phyloP scores from a whole-genome alignment of 306 rosid genomes.

The Biancaea sappan region DNA sequence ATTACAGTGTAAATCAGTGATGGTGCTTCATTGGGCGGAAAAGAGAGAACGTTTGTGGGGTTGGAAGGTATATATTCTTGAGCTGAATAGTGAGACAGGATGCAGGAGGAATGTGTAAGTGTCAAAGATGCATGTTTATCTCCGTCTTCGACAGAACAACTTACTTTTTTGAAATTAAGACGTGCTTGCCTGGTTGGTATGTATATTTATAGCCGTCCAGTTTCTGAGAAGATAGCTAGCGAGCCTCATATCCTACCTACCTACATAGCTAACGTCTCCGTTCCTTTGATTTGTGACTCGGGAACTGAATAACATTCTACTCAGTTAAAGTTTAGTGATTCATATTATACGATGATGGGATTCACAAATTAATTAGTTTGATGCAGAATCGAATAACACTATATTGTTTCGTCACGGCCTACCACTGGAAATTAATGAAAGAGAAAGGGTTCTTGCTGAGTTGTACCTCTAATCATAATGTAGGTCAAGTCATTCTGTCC shows the following conservation, averaged over 20 bases:
- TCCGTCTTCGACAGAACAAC: background rate
- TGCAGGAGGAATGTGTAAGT: background rate
- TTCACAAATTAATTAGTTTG: too few species aligned
- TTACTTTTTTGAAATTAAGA: constrained; percentile 21
- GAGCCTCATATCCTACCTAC: background rate
- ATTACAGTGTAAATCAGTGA: too few species aligned
- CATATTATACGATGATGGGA: too few species aligned
- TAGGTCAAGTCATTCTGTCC: background rate
- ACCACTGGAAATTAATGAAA: too few species aligned
- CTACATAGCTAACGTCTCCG: background rate
- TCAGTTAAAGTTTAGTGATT: too few species aligned
- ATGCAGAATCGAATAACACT: too few species aligned
- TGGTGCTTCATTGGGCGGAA: background rate
- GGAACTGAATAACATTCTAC: background rate
- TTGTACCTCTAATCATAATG: background rate
- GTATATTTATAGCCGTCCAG: background rate
- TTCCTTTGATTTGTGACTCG: background rate
- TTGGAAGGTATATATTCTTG: background rate
- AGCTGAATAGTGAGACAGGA: background rate
- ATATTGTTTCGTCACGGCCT: too few species aligned
- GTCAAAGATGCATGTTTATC: background rate
- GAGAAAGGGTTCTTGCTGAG: background rate
- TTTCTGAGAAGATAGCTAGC: constrained; percentile 14
- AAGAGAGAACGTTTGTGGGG: background rate
- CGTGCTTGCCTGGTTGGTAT: constrained; percentile 7